Evolutionary conservation across 2,329 filamentous ascomycete genomes (phyloP).

Genomic region (Ascochyta fabae): DNA sequence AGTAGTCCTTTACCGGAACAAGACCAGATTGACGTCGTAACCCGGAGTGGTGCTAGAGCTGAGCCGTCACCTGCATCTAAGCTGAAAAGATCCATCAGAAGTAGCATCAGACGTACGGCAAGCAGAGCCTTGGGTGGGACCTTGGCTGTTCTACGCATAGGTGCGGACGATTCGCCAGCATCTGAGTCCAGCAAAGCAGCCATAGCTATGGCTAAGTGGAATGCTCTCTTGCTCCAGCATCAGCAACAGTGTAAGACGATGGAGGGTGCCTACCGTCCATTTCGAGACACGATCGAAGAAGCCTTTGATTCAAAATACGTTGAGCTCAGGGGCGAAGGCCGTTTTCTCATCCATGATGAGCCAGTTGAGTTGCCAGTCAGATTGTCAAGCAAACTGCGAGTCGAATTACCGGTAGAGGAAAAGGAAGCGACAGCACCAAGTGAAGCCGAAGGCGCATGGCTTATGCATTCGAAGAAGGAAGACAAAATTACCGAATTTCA

Average conservation of each 20-base stretch:
- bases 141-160: neutral
- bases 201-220: neutral
- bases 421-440: neutral
- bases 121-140: neutral
- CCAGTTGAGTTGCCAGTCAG: neutral
- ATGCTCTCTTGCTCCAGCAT: neutral
- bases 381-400: neutral
- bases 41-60: too few species aligned
- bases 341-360: conserved; percentile 1
- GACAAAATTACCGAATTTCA: neutral
- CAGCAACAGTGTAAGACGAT: neutral
- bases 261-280: neutral
- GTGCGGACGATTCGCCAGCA: neutral
- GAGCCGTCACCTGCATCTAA: neutral
- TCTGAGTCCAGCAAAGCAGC: neutral
- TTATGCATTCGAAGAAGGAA: neutral
- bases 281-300: conserved; percentile 3
- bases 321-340: conserved; percentile 3
- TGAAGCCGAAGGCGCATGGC: neutral
- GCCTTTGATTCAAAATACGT: conserved; percentile 7
- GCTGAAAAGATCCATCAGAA: neutral
- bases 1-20: neutral
- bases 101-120: neutral
- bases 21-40: neutral
- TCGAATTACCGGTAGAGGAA: neutral